phyloP scores from a whole-genome alignment of 345 rosid species.

The Turritis glabra region DNA sequence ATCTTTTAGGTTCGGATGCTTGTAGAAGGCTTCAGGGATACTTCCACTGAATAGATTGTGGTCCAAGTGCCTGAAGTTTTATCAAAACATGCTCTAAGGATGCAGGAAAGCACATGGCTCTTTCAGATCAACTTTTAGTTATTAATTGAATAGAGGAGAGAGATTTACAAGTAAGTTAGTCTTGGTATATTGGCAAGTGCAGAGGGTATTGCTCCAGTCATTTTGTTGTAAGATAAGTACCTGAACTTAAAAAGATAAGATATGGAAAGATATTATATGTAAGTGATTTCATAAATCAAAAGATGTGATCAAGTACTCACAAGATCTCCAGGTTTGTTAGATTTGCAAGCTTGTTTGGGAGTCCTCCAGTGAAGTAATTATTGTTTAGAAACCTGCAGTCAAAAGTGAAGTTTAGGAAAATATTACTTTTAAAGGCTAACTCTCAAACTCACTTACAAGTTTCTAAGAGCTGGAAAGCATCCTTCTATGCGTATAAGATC shows the following conservation, averaged over 20 bases:
- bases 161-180: conserved; percentile 66
- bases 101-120: neutral
- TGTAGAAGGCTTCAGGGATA: conserved; percentile 69
- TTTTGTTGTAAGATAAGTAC: conserved; percentile 65
- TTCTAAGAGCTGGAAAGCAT: conserved; percentile 72
- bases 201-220: conserved; percentile 65
- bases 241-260: conserved; percentile 32
- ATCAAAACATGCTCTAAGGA: conserved; percentile 2
- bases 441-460: conserved; percentile 53
- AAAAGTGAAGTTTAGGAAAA: conserved; percentile 1
- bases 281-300: neutral
- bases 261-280: neutral
- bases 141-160: neutral
- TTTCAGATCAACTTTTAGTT: neutral
- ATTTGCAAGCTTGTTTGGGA: conserved; percentile 68
- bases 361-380: conserved; percentile 73
- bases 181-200: conserved; percentile 60
- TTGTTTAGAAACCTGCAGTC: conserved; percentile 67
- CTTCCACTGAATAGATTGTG: conserved; percentile 74
- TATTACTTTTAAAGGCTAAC: neutral
- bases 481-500: conserved; percentile 64
- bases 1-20: conserved; percentile 67
- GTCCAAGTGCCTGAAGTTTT: conserved; percentile 66
- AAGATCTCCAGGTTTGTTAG: conserved; percentile 70
- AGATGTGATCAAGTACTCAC: conserved; percentile 45